Percentiles rank a stretch among this genome's conserved stretches.
Evolutionary conservation across 306 rosid species (phyloP).

Genomic region (Chamaecrista fasciculata): DNA sequence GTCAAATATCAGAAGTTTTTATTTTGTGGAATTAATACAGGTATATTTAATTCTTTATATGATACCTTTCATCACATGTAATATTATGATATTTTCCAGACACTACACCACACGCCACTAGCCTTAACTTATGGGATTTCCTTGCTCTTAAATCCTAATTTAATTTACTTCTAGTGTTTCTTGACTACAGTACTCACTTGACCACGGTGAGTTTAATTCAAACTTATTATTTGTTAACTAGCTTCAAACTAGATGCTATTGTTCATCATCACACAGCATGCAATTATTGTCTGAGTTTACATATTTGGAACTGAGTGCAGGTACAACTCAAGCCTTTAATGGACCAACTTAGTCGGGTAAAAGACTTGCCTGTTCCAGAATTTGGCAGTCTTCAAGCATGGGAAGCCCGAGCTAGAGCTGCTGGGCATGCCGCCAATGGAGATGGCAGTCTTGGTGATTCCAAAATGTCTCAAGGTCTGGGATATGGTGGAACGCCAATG

Average conservation of each 20-base stretch:
- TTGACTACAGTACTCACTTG: conserved; percentile 6
- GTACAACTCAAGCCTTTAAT: conserved; percentile 86
- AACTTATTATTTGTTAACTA: background rate
- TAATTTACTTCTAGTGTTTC: conserved; percentile 12
- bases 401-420: conserved; percentile 91
- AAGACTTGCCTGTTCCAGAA: conserved; percentile 91
- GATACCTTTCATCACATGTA: conserved; percentile 8
- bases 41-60: no score
- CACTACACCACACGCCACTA: background rate
- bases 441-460: conserved; percentile 69
- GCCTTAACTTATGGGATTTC: conserved; percentile 23
- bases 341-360: conserved; percentile 80
- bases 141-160: background rate
- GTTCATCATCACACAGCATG: background rate
- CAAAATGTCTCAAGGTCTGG: conserved; percentile 58
- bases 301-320: conserved; percentile 42
- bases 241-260: background rate
- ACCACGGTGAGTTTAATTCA: background rate
- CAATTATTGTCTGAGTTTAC: background rate
- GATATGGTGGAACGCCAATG: conserved; percentile 81
- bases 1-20: background rate
- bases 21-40: conserved; percentile 10
- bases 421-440: conserved; percentile 76
- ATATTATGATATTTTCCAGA: background rate
- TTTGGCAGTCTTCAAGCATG: conserved; percentile 93